phyloP scores from a whole-genome alignment of 2,329 filamentous ascomycete genomes.

The Aureobasidium sp. region DNA sequence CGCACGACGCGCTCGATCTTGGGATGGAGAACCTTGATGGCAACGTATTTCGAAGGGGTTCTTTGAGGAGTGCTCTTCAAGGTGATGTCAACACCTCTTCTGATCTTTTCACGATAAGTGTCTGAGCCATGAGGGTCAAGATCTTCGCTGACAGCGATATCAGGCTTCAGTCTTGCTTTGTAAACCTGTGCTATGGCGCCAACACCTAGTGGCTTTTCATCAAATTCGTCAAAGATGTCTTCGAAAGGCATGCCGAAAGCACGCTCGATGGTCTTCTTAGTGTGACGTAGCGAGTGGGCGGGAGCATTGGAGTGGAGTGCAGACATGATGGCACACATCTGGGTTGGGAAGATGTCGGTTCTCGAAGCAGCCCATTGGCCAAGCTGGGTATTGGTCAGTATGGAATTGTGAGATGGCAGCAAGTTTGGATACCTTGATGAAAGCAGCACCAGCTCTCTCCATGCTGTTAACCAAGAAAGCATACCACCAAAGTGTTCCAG shows the following conservation, averaged over 20 bases:
- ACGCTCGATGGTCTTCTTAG: constrained; percentile 67
- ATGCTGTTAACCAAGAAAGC: constrained; percentile 75
- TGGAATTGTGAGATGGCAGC: no score
- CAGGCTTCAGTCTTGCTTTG: constrained; percentile 80
- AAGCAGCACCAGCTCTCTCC: constrained; percentile 89
- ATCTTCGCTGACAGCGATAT: constrained; percentile 57
- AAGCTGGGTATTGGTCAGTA: constrained; percentile 45
- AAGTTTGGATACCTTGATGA: constrained; percentile 67
- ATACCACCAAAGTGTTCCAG: constrained; percentile 92
- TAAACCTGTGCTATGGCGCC: constrained; percentile 98
- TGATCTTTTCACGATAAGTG: constrained; percentile 59
- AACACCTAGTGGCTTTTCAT: constrained; percentile 80
- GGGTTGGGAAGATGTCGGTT: constrained; percentile 88
- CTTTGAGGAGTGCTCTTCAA: constrained; percentile 78
- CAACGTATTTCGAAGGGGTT: constrained; percentile 85
- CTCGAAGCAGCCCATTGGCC: constrained; percentile 98
- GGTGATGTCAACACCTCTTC: constrained; percentile 73
- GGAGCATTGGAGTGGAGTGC: constrained; percentile 90
- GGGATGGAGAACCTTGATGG: constrained; percentile 92
- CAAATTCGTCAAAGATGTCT: constrained; percentile 93
- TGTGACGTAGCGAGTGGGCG: constrained; percentile 74
- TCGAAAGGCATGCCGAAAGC: constrained; percentile 79
- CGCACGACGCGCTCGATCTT: constrained; percentile 80
- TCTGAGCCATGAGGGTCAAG: constrained; percentile 30
- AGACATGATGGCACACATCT: constrained; percentile 91